Evolutionary conservation across 2,329 filamentous ascomycete species (phyloP).

Genomic region (Trichoderma guizhouense): DNA sequence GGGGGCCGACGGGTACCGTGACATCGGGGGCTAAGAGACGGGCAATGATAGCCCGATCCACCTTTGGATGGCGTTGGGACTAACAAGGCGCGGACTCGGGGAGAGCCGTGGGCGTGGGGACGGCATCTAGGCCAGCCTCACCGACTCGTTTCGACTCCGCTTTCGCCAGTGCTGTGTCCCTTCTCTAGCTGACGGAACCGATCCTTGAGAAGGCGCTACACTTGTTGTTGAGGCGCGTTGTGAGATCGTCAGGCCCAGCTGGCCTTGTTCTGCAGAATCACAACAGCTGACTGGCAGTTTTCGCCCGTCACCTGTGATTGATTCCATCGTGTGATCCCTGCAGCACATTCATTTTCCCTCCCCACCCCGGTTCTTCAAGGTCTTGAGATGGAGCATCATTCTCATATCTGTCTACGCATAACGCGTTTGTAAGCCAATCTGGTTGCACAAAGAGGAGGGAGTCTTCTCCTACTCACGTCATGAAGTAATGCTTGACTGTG

Average conservation of each 20-base stretch:
- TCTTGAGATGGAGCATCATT: neutral
- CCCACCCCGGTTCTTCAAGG: neutral
- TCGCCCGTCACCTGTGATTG: neutral
- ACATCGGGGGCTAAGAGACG: conserved; percentile 7
- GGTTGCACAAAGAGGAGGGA: neutral
- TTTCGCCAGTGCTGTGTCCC: neutral
- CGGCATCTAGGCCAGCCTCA: neutral
- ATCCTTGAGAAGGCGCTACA: neutral
- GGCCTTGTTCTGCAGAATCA: neutral
- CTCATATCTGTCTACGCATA: neutral
- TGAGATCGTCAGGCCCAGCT: neutral
- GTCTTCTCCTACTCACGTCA: conserved; percentile 25
- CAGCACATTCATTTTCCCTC: neutral
- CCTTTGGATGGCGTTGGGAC: conserved; percentile 13
- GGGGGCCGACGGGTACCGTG: conserved; percentile 2
- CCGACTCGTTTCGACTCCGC: conserved; percentile 3
- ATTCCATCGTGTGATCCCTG: neutral
- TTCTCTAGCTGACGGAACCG: neutral
- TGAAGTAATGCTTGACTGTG: conserved; percentile 38
- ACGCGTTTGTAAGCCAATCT: neutral
- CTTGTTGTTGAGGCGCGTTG: neutral
- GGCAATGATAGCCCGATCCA: neutral
- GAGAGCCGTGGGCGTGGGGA: conserved; percentile 13
- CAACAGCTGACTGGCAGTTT: neutral
- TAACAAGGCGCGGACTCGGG: conserved; percentile 14